A percentile compares a stretch with the other conserved stretches of the same genome.
phyloP scores from a whole-genome alignment of 805 yeast species.

The Clavispora fructus region DNA sequence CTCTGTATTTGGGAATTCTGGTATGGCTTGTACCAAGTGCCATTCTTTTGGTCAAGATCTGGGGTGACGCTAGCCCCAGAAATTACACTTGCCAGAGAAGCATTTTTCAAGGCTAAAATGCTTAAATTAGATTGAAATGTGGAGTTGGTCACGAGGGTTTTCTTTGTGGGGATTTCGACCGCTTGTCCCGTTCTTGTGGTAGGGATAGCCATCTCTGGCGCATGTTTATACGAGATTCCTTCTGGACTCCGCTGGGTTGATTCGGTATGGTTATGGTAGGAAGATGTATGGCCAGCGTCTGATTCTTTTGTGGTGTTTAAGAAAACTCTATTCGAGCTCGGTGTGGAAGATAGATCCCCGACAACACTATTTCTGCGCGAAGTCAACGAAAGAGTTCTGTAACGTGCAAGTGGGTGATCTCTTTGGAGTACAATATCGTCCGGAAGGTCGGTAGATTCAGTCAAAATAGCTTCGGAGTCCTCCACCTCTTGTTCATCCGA shows the following conservation, averaged over 20 bases:
- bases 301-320: not conserved
- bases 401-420: slow-evolving; percentile 14
- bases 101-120: slow-evolving; percentile 5
- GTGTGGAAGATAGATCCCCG: slow-evolving; percentile 10
- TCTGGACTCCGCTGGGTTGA: slow-evolving; percentile 12
- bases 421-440: slow-evolving; percentile 15
- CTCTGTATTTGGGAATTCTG: not conserved
- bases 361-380: slow-evolving; percentile 20
- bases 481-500: slow-evolving; percentile 16
- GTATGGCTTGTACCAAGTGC: slow-evolving; percentile 20
- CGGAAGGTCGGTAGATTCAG: slow-evolving; percentile 6
- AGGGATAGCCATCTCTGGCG: slow-evolving; percentile 67
- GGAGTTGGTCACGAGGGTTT: not conserved
- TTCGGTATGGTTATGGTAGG: not conserved
- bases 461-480: not conserved
- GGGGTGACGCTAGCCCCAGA: not conserved
- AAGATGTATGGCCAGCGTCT: not conserved
- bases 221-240: slow-evolving; percentile 17
- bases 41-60: not conserved
- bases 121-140: slow-evolving; percentile 20
- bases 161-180: slow-evolving; percentile 47
- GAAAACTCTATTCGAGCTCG: slow-evolving; percentile 9
- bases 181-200: slow-evolving; percentile 77
- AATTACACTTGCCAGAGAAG: not conserved
- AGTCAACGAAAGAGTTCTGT: slow-evolving; percentile 24